Percentiles rank a stretch among this genome's conserved stretches.
phyloP scores from a whole-genome alignment of 2,329 filamentous ascomycete species.

The Cladosporium sp. region DNA sequence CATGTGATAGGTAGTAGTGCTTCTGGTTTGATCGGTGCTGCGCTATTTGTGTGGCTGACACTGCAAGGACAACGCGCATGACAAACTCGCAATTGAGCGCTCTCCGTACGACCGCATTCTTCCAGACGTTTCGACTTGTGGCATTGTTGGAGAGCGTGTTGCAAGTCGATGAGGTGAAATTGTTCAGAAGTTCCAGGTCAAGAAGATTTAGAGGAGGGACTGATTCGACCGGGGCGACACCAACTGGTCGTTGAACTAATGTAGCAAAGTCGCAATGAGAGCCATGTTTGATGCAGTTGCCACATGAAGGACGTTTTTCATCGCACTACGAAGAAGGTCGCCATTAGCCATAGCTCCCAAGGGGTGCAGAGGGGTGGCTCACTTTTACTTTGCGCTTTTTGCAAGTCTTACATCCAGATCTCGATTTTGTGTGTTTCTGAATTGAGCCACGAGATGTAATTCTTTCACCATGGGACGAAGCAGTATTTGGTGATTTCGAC shows the following conservation, averaged over 20 bases:
- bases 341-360: too few relatives aligned
- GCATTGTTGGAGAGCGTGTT: neutral
- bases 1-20: neutral
- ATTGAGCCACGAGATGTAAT: neutral
- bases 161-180: neutral
- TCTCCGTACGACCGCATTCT: neutral
- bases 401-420: slow-evolving; percentile 1
- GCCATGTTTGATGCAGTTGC: slow-evolving; percentile 3
- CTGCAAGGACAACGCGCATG: slow-evolving; percentile 4
- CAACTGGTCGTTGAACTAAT: neutral
- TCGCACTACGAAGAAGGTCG: neutral
- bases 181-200: slow-evolving; percentile 3
- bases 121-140: neutral
- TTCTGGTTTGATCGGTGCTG: neutral
- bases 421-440: slow-evolving; percentile 4
- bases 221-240: neutral
- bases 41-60: neutral
- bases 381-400: slow-evolving; percentile 9
- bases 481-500: neutral
- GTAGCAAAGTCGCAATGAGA: neutral
- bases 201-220: neutral
- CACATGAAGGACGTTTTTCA: neutral
- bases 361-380: neutral
- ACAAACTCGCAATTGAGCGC: neutral
- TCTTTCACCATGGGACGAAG: neutral